These are phyloP conservation scores for Cladophialophora exuberans DNA, from an alignment of 2,329 filamentous ascomycete genomes.

Conservation along the genomic window DNA sequence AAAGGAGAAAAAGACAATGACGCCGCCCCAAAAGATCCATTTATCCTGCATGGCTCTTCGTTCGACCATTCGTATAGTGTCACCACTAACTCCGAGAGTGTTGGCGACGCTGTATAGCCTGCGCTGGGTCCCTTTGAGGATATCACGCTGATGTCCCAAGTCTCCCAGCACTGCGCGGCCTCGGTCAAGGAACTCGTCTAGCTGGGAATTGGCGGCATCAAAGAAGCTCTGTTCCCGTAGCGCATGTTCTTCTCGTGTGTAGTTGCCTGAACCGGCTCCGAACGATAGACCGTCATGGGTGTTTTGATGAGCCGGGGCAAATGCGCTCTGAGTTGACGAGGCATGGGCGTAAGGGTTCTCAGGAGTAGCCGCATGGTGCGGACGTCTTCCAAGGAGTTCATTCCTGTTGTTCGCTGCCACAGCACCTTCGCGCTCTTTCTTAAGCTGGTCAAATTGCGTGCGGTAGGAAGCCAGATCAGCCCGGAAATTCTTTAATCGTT, in stretches of 20 bases:
- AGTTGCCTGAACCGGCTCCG: conserved; percentile 56
- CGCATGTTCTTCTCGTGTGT: conserved; percentile 76
- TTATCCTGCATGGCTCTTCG: conserved; percentile 90
- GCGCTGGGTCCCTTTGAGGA: conserved; percentile 92
- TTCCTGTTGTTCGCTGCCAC: conserved; percentile 69
- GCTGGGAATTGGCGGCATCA: conserved; percentile 74
- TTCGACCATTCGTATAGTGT: conserved; percentile 97
- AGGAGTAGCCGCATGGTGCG: conserved; percentile 76
- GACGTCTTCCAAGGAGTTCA: conserved; percentile 83
- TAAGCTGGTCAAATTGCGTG: conserved; percentile 74
- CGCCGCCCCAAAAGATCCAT: conserved; percentile 93
- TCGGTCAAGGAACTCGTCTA: conserved; percentile 92
- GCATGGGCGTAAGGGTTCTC: conserved; percentile 88
- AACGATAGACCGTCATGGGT: conserved; percentile 47
- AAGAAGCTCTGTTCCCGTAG: conserved; percentile 91
- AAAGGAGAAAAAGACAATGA: conserved; percentile 84
- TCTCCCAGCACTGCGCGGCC: conserved; percentile 89
- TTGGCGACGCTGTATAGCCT: conserved; percentile 90
- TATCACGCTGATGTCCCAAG: conserved; percentile 85
- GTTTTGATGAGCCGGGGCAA: conserved; percentile 39
- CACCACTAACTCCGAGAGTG: conserved; percentile 87
- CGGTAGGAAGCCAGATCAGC: conserved; percentile 80
- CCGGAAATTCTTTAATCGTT: conserved; percentile 84
- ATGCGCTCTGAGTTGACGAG: conserved; percentile 48
- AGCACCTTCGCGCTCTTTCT: conserved; percentile 75